Percentiles rank a stretch among this genome's conserved stretches.
Conservation (phyloP, 305 asterid species). For the Solanum chacoense region DNA sequence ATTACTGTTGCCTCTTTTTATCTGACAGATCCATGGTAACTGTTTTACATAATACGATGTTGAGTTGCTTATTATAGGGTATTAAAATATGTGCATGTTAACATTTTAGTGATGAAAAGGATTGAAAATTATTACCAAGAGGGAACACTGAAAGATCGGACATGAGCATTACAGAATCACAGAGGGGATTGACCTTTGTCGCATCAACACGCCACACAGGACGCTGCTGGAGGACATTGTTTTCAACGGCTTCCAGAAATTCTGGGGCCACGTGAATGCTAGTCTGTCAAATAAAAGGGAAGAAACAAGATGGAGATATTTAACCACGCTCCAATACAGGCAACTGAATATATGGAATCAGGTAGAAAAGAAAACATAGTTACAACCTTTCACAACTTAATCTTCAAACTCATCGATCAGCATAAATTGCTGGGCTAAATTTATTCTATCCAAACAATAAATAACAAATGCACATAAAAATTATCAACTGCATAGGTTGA, state of each 20-base stretch:
- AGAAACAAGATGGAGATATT: conserved; percentile 1
- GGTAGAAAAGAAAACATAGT: neutral
- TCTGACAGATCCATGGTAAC: neutral
- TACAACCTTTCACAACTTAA: neutral
- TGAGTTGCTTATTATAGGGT: neutral
- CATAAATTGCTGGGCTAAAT: neutral
- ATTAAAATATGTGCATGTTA: neutral
- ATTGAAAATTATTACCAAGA: conserved; percentile 33
- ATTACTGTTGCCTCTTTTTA: neutral
- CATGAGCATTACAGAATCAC: conserved; percentile 66
- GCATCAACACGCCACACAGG: conserved; percentile 77
- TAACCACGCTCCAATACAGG: neutral
- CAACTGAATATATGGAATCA: neutral
- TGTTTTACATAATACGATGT: neutral
- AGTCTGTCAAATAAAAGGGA: conserved; percentile 33
- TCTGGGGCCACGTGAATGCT: conserved; percentile 50
- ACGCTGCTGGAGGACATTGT: conserved; percentile 53
- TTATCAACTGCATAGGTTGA: neutral
- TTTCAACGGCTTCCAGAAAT: conserved; percentile 73
- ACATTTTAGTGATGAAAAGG: neutral
- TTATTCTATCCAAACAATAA: neutral
- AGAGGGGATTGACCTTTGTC: conserved; percentile 56
- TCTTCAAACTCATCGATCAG: neutral
- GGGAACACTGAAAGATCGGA: conserved; percentile 83
- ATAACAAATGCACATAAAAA: neutral